phyloP scores from a whole-genome alignment of 495 filamentous ascomycete species.

The Amniculicola lignicola region DNA sequence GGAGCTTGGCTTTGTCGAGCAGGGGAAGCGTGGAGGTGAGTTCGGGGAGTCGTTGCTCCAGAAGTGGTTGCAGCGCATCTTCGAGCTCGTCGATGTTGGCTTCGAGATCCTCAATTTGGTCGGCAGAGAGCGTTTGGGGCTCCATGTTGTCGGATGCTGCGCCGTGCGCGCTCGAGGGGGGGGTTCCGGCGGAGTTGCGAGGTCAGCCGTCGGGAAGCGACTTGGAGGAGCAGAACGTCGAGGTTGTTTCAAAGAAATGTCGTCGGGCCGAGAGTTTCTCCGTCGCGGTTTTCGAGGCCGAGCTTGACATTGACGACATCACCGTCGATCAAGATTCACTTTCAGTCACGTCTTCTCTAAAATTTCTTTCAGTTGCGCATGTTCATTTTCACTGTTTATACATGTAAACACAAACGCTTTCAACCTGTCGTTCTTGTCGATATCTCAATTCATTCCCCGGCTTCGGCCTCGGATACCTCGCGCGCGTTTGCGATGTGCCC shows the following conservation, averaged over 20 bases:
- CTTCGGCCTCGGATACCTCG: slow-evolving; percentile 36
- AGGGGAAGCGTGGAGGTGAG: slow-evolving; percentile 76
- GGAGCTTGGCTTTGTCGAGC: slow-evolving; percentile 89
- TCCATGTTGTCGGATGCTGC: too few relatives aligned
- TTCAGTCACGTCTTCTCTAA: slow-evolving; percentile 1
- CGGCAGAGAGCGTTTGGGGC: neutral
- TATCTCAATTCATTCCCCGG: slow-evolving; percentile 26
- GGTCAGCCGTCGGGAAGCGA: neutral
- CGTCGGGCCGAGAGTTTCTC: slow-evolving; percentile 19
- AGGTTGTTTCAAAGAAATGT: neutral
- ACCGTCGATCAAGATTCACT: neutral
- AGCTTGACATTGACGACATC: slow-evolving; percentile 1
- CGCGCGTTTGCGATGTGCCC: slow-evolving; percentile 22
- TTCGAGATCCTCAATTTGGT: slow-evolving; percentile 18
- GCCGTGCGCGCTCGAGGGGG: too few relatives aligned
- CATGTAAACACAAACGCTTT: slow-evolving; percentile 12
- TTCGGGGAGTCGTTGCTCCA: slow-evolving; percentile 61
- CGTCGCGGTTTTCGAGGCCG: too few relatives aligned
- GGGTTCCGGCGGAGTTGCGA: neutral
- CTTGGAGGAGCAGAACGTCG: neutral
- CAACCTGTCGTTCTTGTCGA: slow-evolving; percentile 35
- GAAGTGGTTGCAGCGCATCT: slow-evolving; percentile 58
- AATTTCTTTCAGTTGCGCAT: neutral
- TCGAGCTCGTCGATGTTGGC: slow-evolving; percentile 22
- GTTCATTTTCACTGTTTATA: neutral